These are phyloP conservation scores for Leucocoprinus gongylophorus DNA, from an alignment of 1,284 basidiomycete genomes.

Conservation along the genomic window DNA sequence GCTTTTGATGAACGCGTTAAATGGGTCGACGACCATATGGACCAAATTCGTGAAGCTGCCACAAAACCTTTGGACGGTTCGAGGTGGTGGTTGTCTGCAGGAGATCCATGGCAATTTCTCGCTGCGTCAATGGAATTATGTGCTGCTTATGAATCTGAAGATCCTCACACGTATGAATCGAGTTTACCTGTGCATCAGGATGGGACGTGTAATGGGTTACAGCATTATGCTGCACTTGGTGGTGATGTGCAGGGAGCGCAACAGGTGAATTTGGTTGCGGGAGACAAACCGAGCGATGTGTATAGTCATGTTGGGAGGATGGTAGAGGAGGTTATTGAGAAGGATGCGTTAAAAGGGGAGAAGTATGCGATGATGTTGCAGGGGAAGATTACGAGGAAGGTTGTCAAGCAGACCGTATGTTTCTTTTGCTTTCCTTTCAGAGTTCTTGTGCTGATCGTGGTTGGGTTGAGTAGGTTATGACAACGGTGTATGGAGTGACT, in stretches of 20 bases:
- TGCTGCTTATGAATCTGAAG: constrained; percentile 66
- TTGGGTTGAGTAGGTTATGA: constrained; percentile 74
- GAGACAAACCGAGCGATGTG: constrained; percentile 90
- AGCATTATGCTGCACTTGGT: constrained; percentile 97
- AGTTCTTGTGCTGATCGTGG: too few species aligned
- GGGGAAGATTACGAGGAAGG: constrained; percentile 87
- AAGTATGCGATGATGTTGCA: constrained; percentile 58
- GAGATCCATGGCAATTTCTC: constrained; percentile 97
- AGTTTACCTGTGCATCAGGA: constrained; percentile 91
- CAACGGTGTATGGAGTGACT: constrained; percentile 98
- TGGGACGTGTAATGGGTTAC: constrained; percentile 86
- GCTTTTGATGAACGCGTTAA: constrained; percentile 86
- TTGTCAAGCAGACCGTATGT: constrained; percentile 94
- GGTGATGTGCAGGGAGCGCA: constrained; percentile 86
- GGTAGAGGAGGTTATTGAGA: constrained; percentile 50
- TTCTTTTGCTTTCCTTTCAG: neutral
- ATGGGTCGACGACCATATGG: constrained; percentile 71
- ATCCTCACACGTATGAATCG: constrained; percentile 69
- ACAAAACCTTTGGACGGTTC: constrained; percentile 75
- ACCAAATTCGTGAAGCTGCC: constrained; percentile 80
- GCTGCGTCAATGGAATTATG: constrained; percentile 87
- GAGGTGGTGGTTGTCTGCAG: constrained; percentile 87
- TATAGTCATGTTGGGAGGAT: constrained; percentile 91
- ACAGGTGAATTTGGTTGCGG: constrained; percentile 89
- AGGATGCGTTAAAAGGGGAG: constrained; percentile 44